phyloP scores from a whole-genome alignment of 116 monocot genomes.

The Iris pallida region DNA sequence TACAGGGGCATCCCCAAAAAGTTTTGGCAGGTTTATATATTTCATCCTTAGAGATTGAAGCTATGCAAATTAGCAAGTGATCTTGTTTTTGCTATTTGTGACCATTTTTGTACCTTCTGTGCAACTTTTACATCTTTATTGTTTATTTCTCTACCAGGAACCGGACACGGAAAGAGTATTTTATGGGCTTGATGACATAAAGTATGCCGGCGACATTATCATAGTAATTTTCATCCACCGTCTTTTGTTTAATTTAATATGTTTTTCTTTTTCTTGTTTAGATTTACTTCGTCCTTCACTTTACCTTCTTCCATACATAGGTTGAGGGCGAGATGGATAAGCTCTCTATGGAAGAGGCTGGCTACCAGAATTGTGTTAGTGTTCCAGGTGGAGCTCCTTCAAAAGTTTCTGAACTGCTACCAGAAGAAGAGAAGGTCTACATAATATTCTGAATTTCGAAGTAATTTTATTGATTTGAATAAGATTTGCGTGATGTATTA shows the following conservation, averaged over 20 bases:
- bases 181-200: constrained; percentile 95
- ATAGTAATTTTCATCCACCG: constrained; percentile 53
- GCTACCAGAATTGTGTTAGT: constrained; percentile 89
- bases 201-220: constrained; percentile 59
- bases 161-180: constrained; percentile 71
- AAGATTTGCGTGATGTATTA: too few species aligned
- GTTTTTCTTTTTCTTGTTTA: neutral
- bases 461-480: too few species aligned
- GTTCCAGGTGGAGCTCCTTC: constrained; percentile 85
- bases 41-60: neutral
- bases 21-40: constrained; percentile 64
- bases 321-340: constrained; percentile 99
- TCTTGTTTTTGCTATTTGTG: neutral
- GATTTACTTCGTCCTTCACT: neutral
- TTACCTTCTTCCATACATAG: constrained; percentile 21
- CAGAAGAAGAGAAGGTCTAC: constrained; percentile 48
- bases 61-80: neutral
- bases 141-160: constrained; percentile 50
- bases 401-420: constrained; percentile 42
- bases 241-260: neutral
- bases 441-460: neutral
- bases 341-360: constrained; percentile 95
- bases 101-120: neutral
- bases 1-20: constrained; percentile 62
- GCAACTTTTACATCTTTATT: neutral